These are phyloP conservation scores for Arachis hypogaea DNA, from an alignment of 306 rosid species.

Conservation along the genomic window DNA sequence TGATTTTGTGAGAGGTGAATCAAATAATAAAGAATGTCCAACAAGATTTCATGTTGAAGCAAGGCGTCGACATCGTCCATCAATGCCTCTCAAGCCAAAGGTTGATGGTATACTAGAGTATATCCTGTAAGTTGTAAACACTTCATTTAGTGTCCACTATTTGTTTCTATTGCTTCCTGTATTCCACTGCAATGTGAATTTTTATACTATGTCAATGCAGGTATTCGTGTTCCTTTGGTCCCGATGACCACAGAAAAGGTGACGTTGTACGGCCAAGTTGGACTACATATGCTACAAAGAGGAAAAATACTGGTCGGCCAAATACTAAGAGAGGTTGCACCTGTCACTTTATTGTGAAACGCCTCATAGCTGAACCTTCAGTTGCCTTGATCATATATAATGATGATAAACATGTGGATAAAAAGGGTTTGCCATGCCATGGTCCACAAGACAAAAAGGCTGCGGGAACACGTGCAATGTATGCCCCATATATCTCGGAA, in stretches of 20 bases:
- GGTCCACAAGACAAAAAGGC: conserved; percentile 89
- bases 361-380: conserved; percentile 84
- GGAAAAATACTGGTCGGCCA: conserved; percentile 86
- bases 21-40: conserved; percentile 75
- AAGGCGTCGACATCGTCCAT: conserved; percentile 61
- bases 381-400: conserved; percentile 84
- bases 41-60: conserved; percentile 91
- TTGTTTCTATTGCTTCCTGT: conserved; percentile 15
- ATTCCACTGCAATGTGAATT: conserved; percentile 9
- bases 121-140: conserved; percentile 68
- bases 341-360: conserved; percentile 91
- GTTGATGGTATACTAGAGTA: conserved; percentile 93
- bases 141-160: not conserved
- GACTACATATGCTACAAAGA: conserved; percentile 72
- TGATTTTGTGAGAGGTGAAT: conserved; percentile 91
- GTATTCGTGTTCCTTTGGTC: conserved; percentile 99
- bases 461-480: conserved; percentile 86
- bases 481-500: conserved; percentile 92
- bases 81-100: conserved; percentile 71
- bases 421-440: conserved; percentile 87
- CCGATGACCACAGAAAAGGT: conserved; percentile 88
- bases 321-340: conserved; percentile 93
- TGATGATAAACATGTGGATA: conserved; percentile 84
- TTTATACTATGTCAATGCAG: conserved; percentile 49
- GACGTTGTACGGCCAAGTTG: conserved; percentile 85